phyloP scores from a whole-genome alignment of 495 filamentous ascomycete genomes.

The Tricharina praecox region DNA sequence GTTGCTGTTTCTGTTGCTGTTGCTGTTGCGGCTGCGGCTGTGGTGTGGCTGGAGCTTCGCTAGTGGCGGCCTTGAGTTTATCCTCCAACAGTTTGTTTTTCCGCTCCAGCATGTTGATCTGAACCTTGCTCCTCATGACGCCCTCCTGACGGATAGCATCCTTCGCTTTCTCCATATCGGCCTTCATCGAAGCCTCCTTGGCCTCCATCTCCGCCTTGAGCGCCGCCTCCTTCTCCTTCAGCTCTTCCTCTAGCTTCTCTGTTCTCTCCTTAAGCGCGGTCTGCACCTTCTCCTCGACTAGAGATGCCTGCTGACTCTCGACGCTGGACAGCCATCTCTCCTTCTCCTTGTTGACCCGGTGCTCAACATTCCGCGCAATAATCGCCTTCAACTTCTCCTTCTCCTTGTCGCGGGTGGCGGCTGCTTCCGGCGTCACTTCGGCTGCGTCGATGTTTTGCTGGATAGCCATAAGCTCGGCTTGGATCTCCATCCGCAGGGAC shows the following conservation, averaged over 20 bases:
- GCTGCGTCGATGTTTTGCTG: constrained; percentile 1
- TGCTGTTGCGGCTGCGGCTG: not conserved
- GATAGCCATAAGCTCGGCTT: constrained; percentile 2
- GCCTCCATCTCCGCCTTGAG: constrained; percentile 31
- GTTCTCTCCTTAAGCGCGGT: too few relatives aligned
- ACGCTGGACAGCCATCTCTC: constrained; percentile 26
- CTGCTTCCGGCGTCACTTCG: constrained; percentile 55
- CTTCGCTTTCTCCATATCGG: constrained; percentile 39
- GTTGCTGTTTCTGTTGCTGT: not conserved
- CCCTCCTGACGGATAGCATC: constrained; percentile 41
- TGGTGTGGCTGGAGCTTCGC: constrained; percentile 33
- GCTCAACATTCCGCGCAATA: constrained; percentile 26
- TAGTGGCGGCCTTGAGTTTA: constrained; percentile 62
- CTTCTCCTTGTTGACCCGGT: constrained; percentile 21
- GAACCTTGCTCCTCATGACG: constrained; percentile 47
- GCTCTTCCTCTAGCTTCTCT: constrained; percentile 27
- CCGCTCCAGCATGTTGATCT: constrained; percentile 67
- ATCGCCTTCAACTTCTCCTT: constrained; percentile 22
- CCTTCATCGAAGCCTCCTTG: constrained; percentile 25
- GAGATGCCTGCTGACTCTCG: constrained; percentile 36
- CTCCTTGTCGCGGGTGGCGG: constrained; percentile 43
- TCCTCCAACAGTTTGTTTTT: constrained; percentile 44
- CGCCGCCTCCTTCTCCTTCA: constrained; percentile 24
- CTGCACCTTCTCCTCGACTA: constrained; percentile 33
- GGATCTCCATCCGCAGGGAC: constrained; percentile 10